Conservation (phyloP, 1,284 basidiomycete species). For the Trichosporon inkin region DNA sequence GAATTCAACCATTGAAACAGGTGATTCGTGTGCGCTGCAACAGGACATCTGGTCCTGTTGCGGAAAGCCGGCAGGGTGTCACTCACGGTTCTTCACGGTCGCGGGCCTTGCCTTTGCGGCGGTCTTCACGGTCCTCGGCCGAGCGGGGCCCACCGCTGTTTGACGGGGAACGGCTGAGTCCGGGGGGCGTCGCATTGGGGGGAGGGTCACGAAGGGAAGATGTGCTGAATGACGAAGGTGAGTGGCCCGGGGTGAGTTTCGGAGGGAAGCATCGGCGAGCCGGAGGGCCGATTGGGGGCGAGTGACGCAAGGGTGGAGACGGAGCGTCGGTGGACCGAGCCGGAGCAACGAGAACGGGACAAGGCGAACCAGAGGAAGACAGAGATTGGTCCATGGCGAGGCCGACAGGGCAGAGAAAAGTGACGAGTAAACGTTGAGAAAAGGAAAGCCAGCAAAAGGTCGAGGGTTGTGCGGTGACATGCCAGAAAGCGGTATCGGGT, state of each 20-base stretch:
- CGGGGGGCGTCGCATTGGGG: constrained; percentile 29
- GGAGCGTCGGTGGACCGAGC: not conserved
- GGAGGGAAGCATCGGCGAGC: not conserved
- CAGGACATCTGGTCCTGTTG: not conserved
- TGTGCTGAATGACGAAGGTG: constrained; percentile 24
- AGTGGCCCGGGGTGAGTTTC: constrained; percentile 1
- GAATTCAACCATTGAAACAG: not conserved
- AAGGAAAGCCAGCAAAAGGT: not conserved
- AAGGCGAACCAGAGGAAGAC: not conserved
- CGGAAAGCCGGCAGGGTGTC: not conserved
- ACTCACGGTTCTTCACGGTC: constrained; percentile 25
- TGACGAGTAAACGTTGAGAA: not conserved
- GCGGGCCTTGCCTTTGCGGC: constrained; percentile 22
- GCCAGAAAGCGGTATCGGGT: not conserved
- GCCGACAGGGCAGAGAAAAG: not conserved
- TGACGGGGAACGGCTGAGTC: constrained; percentile 25
- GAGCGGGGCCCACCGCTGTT: constrained; percentile 7
- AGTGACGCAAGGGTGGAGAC: not conserved
- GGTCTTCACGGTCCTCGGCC: constrained; percentile 18
- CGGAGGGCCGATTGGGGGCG: not conserved
- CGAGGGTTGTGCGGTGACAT: constrained; percentile 3
- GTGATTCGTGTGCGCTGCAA: not conserved
- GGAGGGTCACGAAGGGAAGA: constrained; percentile 35
- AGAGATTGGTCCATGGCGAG: not conserved
- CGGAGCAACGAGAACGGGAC: not conserved